A percentile compares a stretch with the other conserved stretches of the same genome.
These are phyloP conservation scores for Cryphonectria parasitica DNA, from an alignment of 2,329 filamentous ascomycete genomes.

Conservation along the genomic window DNA sequence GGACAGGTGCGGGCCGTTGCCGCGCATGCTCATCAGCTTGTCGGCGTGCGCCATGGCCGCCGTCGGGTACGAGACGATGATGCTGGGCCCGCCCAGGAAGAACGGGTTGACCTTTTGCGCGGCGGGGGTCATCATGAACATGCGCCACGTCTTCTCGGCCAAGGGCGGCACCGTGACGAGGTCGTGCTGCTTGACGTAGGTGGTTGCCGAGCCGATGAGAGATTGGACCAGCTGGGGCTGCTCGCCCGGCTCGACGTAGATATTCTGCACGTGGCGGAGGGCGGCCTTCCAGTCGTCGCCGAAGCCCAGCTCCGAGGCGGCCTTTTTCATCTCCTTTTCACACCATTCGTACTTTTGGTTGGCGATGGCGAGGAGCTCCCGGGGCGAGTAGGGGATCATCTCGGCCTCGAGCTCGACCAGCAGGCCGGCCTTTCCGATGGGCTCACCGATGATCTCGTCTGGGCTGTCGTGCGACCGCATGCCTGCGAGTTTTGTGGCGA, in stretches of 20 bases:
- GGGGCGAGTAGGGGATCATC: conserved; percentile 61
- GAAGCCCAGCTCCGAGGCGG: conserved; percentile 53
- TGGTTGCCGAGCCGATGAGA: conserved; percentile 54
- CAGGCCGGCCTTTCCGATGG: conserved; percentile 56
- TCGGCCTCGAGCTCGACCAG: conserved; percentile 57
- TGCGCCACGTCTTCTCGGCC: conserved; percentile 57
- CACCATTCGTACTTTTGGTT: conserved; percentile 60
- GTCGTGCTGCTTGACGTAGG: conserved; percentile 56
- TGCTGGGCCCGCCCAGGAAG: conserved; percentile 59
- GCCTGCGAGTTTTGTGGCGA: conserved; percentile 50
- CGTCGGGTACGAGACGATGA: conserved; percentile 61
- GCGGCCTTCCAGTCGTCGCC: conserved; percentile 54
- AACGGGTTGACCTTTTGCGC: conserved; percentile 61
- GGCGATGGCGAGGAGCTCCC: conserved; percentile 57
- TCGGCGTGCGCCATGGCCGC: conserved; percentile 54
- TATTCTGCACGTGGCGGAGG: conserved; percentile 59
- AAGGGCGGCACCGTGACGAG: conserved; percentile 59
- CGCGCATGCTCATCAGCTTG: conserved; percentile 63
- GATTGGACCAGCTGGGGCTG: conserved; percentile 56
- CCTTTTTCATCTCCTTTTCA: conserved; percentile 56
- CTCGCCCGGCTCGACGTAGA: conserved; percentile 56
- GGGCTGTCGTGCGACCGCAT: conserved; percentile 42
- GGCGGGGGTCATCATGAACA: conserved; percentile 59
- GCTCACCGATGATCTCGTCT: conserved; percentile 61
- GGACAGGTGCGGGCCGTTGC: conserved; percentile 61